Base-by-base conservation (phyloP, 2,329 filamentous ascomycete species). In the Ophiocordyceps camponoti-floridani region DNA sequence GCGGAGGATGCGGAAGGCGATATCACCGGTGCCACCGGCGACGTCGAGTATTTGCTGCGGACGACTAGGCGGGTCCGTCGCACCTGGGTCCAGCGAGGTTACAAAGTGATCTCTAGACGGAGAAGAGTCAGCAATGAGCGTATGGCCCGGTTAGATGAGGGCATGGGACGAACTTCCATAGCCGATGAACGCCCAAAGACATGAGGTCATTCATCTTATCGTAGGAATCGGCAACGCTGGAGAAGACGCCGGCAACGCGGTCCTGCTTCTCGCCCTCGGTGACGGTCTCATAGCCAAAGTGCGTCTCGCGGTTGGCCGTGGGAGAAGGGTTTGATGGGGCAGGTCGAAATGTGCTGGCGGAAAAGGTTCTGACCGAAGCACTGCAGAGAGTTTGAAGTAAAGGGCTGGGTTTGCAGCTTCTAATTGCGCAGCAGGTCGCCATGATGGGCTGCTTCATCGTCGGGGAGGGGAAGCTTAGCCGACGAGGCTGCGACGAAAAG, bases 201-300 rank as follows among this genome's bases (percentile, higher is more conserved):
- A 98, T 98, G 53, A 96, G 74, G 62, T 98, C 91, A 67, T 98
- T 98, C 91, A 98, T 98, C 49, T 81, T 82, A 63, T 98, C 91
- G 66, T 98, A 98, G 16, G 83, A 86, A 50, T 84, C 79, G 52
- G 91, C 91, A 38, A 98, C 91, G 52, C 83, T 95, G 62, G 85
- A 89, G 68, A 98, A 98, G 47, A 98, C 91, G 40, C 76, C 78
- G 48, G 83, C 83, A 38, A 95, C 88, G 71, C 67, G 62, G 51
- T 70, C 56, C 41, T 65, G 67, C 64, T 95, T 95, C 61, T 91
- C 71, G 10, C 77, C 70, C 59, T 93, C 84, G 14, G 82, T 77
- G 38, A 95, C 73, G 40, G 84, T 89, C 64, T 88, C 75, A 61
- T 86, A 95, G 44, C 88, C 88, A 62, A 95, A 95, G 65, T 94